These are phyloP conservation scores for Sphagnum fallax DNA, from an alignment of 228 moss, liverwort and hornwort species.

Conservation along the genomic window DNA sequence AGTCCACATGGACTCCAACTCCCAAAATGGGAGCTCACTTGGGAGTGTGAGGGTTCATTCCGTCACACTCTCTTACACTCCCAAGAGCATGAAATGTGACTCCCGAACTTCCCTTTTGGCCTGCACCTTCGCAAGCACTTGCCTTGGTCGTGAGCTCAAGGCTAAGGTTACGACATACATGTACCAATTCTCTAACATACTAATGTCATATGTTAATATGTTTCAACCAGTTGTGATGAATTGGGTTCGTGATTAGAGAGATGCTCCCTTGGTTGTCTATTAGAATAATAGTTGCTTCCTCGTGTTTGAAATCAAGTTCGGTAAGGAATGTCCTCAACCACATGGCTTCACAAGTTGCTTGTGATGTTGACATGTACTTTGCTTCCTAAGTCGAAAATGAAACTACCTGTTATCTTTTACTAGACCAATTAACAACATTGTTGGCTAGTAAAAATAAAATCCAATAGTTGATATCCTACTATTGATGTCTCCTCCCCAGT, in stretches of 20 bases:
- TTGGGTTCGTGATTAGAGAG: background rate
- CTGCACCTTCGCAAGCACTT: too few species aligned
- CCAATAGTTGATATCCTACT: background rate
- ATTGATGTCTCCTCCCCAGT: background rate
- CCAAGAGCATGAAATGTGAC: too few species aligned
- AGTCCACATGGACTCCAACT: too few species aligned
- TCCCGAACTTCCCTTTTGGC: too few species aligned
- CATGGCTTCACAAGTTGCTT: conserved; percentile 1
- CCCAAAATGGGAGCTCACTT: too few species aligned
- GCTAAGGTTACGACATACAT: too few species aligned
- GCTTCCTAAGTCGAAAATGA: background rate
- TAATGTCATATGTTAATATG: background rate
- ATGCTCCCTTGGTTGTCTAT: background rate
- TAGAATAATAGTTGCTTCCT: background rate
- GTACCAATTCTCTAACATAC: background rate
- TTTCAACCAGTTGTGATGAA: background rate
- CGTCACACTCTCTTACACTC: too few species aligned
- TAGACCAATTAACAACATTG: background rate
- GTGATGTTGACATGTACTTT: conserved; percentile 3
- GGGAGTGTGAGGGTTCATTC: too few species aligned
- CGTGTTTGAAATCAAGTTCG: background rate
- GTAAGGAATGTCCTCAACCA: background rate
- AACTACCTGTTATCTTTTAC: background rate
- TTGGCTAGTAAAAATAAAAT: background rate
- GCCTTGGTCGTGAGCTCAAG: too few species aligned